phyloP scores from a whole-genome alignment of 73 alveolate species.

The Tetrahymena malaccensis region DNA sequence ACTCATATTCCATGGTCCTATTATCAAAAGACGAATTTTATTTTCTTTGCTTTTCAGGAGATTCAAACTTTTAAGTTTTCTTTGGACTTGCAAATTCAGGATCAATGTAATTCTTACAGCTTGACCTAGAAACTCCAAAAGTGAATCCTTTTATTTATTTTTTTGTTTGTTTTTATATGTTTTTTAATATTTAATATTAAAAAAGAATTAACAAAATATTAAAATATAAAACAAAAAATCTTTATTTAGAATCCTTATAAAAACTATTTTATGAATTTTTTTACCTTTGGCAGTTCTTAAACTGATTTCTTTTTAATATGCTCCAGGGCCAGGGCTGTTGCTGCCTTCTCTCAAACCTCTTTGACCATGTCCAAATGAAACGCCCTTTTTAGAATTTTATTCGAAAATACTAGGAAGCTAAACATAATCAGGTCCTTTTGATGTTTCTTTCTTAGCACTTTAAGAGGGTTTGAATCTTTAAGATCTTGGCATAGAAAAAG shows the following conservation, averaged over 20 bases:
- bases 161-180: background rate
- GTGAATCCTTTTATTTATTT: too few species aligned
- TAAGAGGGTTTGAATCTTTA: background rate
- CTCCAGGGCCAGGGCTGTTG: background rate
- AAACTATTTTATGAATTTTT: background rate
- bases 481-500: background rate
- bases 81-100: background rate
- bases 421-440: background rate
- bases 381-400: background rate
- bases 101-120: background rate
- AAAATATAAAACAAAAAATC: background rate
- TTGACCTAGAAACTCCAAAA: background rate
- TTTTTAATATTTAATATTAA: background rate
- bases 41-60: background rate
- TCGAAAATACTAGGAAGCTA: background rate
- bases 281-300: background rate
- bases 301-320: background rate
- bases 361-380: background rate
- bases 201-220: background rate
- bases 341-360: background rate
- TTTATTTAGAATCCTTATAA: too few species aligned
- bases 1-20: background rate
- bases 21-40: background rate
- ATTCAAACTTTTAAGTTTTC: background rate
- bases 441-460: background rate